Evolutionary conservation across 1,284 basidiomycete species (phyloP).

Genomic region (Ustilago cynodontis): DNA sequence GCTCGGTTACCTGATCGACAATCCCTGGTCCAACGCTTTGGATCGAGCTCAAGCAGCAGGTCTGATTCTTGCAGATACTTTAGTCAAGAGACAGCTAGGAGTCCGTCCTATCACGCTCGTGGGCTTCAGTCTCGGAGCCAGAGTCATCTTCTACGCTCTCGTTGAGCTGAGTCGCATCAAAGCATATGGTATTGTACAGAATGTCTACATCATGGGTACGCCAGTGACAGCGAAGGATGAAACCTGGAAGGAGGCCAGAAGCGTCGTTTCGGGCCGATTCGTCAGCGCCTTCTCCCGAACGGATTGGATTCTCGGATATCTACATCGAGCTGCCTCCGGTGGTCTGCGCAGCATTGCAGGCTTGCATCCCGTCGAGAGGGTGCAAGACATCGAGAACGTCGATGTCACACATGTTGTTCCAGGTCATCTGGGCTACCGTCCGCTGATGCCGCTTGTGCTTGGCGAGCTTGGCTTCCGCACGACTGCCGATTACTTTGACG

Average conservation of each 20-base stretch:
- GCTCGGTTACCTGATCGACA: constrained; percentile 69
- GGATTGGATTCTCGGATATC: constrained; percentile 69
- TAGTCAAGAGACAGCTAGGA: constrained; percentile 66
- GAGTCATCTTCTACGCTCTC: constrained; percentile 68
- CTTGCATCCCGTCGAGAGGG: constrained; percentile 65
- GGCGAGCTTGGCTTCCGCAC: constrained; percentile 67
- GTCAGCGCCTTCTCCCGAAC: constrained; percentile 68
- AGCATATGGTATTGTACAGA: constrained; percentile 68
- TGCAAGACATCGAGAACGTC: constrained; percentile 68
- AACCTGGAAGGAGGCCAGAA: constrained; percentile 64
- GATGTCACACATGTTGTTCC: constrained; percentile 68
- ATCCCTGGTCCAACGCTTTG: constrained; percentile 69
- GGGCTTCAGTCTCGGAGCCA: constrained; percentile 67
- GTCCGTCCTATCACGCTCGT: constrained; percentile 69
- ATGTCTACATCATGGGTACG: constrained; percentile 68
- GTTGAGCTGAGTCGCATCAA: constrained; percentile 64
- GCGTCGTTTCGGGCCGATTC: constrained; percentile 66
- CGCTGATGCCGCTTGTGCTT: constrained; percentile 67
- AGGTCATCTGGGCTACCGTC: constrained; percentile 66
- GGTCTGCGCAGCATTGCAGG: constrained; percentile 68
- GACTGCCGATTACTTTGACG: constrained; percentile 70
- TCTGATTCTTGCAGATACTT: constrained; percentile 67
- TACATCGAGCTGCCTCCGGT: constrained; percentile 67
- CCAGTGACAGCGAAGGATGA: constrained; percentile 65
- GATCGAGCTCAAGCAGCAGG: constrained; percentile 66